Evolutionary conservation across 331 rosid genomes (phyloP), one percentile per base, ranked within the genome.

Genomic region (Quercus phellos): DNA sequence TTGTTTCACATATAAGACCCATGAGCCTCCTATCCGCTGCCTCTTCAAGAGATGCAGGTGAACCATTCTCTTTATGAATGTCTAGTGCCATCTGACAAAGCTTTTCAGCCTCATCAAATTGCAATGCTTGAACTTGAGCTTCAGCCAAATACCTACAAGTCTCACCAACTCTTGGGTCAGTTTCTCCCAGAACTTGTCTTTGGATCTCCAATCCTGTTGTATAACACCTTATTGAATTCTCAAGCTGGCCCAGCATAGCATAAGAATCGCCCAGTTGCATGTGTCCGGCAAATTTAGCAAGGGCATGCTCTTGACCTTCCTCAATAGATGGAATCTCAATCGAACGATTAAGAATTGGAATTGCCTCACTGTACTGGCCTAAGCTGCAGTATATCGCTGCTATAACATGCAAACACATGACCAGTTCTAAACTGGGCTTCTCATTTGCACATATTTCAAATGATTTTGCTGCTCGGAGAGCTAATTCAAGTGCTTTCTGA

Each of bases 231-330:
- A 91, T 84, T 74, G 97, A 89, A 38, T 90, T 92, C 84, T 92
- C 97, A 55, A 95, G 92, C 83, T 86, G 91, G 46, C 99, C 99
- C 73, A 89, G 38, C 94, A 90, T 88, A 16, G 99, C 97, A 77
- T 87, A 90, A 14, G 93, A 89, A 83, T 95, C 99, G 53, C 99
- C 99, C 30, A 95, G 79, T 80, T 92, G 98, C 99, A 95, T 95
- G 77, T 89, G 82, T 55, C 99, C 89, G 0, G 98, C 87, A 80
- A 95, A 95, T 81, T 92, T 93, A 18, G 93, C 99, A 34, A 86
- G 93, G 68, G 97, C 96, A 21, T 90, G 91, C 72, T 90, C 87
- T 60, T 87, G 85, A 54, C 91, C 97, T 84, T 87, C 93, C 82
- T 86, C 89, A 5, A 86, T 22, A 10, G 77, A 74, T 43, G 98